Evolutionary conservation across 1,284 basidiomycete genomes (phyloP).

Genomic region (Bjerkandera adusta): DNA sequence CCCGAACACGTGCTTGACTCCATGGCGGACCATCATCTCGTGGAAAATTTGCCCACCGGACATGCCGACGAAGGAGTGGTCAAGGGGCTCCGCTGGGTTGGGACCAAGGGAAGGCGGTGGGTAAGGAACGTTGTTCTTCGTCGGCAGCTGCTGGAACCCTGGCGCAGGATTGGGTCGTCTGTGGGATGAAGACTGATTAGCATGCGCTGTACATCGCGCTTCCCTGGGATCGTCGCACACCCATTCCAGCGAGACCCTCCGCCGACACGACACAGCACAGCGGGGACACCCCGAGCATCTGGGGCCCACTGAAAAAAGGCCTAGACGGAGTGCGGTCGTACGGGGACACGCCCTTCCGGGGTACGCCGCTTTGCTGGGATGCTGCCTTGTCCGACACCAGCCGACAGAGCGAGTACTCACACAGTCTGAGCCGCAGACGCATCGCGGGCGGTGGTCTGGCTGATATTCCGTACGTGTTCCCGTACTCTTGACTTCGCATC

Average conservation of each 20-base stretch:
- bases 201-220: not conserved
- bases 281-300: not conserved
- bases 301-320: not conserved
- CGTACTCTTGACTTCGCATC: constrained; percentile 73
- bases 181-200: constrained; percentile 14
- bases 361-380: not conserved
- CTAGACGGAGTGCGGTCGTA: not conserved
- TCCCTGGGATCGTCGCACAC: not conserved
- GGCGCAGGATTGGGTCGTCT: constrained; percentile 69
- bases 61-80: constrained; percentile 88
- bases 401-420: constrained; percentile 33
- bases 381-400: not conserved
- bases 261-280: no score
- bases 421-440: constrained; percentile 60
- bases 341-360: not conserved
- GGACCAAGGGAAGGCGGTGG: constrained; percentile 43
- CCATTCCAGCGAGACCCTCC: not conserved
- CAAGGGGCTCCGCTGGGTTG: constrained; percentile 50
- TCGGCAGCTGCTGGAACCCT: constrained; percentile 64
- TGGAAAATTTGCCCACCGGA: constrained; percentile 98
- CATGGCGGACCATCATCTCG: constrained; percentile 99
- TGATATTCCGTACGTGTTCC: constrained; percentile 65
- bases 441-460: constrained; percentile 55
- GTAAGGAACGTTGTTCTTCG: constrained; percentile 47
- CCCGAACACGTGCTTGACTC: constrained; percentile 96